These are phyloP conservation scores for Rusavskia elegans DNA, from an alignment of 495 filamentous ascomycete genomes.

Conservation along the genomic window DNA sequence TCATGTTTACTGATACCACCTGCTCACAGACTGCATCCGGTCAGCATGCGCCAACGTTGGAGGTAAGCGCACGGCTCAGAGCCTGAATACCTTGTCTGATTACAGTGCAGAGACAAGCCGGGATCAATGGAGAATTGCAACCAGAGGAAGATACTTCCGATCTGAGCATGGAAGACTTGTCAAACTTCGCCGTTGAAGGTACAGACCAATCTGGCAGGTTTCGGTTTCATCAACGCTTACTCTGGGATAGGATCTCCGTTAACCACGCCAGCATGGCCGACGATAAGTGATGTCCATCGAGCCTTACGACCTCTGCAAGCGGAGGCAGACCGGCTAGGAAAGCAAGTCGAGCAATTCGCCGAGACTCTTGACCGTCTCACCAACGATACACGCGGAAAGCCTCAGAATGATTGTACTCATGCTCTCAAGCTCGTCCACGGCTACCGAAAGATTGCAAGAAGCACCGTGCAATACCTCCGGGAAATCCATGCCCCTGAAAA, in stretches of 20 bases:
- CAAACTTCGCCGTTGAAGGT: neutral
- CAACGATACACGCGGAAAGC: neutral
- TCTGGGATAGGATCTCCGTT: conserved; percentile 12
- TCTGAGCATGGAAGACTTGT: conserved; percentile 5
- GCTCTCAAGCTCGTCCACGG: conserved; percentile 17
- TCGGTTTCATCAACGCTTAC: neutral
- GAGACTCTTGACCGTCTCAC: conserved; percentile 44
- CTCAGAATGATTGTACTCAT: conserved; percentile 4
- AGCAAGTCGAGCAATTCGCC: conserved; percentile 51
- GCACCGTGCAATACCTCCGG: conserved; percentile 18
- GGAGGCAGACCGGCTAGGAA: conserved; percentile 43
- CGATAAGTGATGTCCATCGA: conserved; percentile 32
- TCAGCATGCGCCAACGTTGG: no score
- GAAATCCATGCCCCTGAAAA: conserved; percentile 17
- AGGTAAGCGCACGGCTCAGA: no score
- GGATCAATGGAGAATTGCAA: neutral
- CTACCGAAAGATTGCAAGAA: conserved; percentile 19
- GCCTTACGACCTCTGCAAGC: conserved; percentile 37
- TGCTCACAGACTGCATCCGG: no score
- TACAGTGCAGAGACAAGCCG: no score
- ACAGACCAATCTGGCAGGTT: neutral
- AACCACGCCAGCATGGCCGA: conserved; percentile 24
- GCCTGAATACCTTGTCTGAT: no score
- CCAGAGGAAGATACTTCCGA: conserved; percentile 8
- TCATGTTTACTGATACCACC: no score